Evolutionary conservation across 2,329 filamentous ascomycete species (phyloP), one percentile per base, ranked within the genome.

Genomic region (Penicillium aurantiogriseum): DNA sequence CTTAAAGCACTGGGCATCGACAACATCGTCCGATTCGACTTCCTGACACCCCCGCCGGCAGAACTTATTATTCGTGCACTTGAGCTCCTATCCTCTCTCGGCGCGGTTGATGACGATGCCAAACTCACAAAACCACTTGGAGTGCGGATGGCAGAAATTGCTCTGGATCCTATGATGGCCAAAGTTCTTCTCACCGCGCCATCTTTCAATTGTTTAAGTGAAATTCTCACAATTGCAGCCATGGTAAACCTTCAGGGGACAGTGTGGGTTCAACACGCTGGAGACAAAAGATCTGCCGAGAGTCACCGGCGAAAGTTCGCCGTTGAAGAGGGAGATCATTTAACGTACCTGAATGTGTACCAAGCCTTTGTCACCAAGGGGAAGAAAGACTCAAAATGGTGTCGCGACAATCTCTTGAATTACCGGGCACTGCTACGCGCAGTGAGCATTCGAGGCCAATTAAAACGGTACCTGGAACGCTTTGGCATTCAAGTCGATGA

Each of bases 1-100:
- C 85, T 99, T 39, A 96, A 97, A 76, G 93, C 94, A 1, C 81
- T 99, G 1, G 94, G 94, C 0, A 95, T 97, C 64, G 92, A 97
- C 73, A 97, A 99, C 66, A 87, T 97, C 35, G 85, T 91, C 5
- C 87, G 91, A 5, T 99, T 97, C 72, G 87, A 92, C 67, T 99
- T 93, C 71, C 78, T 97, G 51, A 93, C 90, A 3, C 81, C 91
- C 3, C 94, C 94, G 11, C 92, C 94, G 0, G 86, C 92, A 0
- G 88, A 93, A 67, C 85, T 96, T 31, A 85, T 97, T 74, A 85
- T 89, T 43, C 90, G 92, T 61, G 94, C 90, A 0, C 83, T 97
- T 2, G 93, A 97, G 73, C 80, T 97, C 4, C 83, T 99, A 4
- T 96, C 88, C 73, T 90, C 91, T 0, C 79, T 97, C 6, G 92